These are phyloP conservation scores for Metschnikowia anglica DNA, from an alignment of 805 yeast genomes.

Conservation along the genomic window DNA sequence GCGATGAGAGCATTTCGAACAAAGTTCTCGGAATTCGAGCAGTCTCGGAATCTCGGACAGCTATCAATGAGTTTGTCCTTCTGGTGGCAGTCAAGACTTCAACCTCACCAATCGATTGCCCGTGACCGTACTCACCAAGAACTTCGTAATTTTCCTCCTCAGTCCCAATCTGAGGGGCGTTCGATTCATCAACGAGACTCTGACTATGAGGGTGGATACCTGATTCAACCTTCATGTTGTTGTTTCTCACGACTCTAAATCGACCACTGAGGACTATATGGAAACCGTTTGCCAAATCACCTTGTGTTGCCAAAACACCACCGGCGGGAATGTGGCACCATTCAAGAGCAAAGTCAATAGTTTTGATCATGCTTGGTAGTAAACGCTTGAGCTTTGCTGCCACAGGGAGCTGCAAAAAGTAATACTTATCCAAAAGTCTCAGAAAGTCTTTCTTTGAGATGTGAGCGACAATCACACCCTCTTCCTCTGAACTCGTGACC, in stretches of 20 bases:
- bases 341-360: constrained; percentile 88
- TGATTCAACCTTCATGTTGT: constrained; percentile 14
- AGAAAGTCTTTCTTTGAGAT: constrained; percentile 64
- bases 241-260: constrained; percentile 56
- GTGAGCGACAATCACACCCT: constrained; percentile 61
- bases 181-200: constrained; percentile 25
- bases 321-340: constrained; percentile 95
- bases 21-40: constrained; percentile 90
- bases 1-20: constrained; percentile 79
- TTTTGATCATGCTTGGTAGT: constrained; percentile 63
- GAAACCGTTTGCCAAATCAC: constrained; percentile 86
- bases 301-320: constrained; percentile 72
- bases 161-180: constrained; percentile 9
- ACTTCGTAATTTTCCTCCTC: constrained; percentile 33
- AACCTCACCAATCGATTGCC: constrained; percentile 91
- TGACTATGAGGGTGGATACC: constrained; percentile 10
- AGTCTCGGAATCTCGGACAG: constrained; percentile 90
- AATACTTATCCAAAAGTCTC: constrained; percentile 68
- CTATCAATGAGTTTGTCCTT: constrained; percentile 68
- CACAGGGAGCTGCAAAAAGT: constrained; percentile 70
- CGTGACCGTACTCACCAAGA: constrained; percentile 85
- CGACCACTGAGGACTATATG: constrained; percentile 89
- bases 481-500: constrained; percentile 57
- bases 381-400: constrained; percentile 72
- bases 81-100: constrained; percentile 84